Conservation (phyloP, 2,329 filamentous ascomycete genomes). For the Xylaria sp. region DNA sequence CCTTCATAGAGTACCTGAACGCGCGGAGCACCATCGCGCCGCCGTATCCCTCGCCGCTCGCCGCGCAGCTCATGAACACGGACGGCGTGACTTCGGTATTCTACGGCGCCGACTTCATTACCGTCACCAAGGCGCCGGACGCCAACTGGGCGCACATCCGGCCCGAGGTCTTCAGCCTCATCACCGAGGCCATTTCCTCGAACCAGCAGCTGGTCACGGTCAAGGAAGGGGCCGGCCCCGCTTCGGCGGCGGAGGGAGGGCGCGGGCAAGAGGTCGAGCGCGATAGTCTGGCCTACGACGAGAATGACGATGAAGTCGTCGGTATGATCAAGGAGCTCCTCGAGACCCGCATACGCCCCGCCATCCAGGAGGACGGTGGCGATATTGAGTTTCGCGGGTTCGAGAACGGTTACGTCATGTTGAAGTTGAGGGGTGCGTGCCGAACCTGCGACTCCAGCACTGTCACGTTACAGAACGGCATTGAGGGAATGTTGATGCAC, state of each 20-base stretch:
- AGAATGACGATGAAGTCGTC: constrained; percentile 92
- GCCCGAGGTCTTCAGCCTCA: constrained; percentile 93
- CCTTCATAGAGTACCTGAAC: constrained; percentile 91
- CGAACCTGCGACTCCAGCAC: constrained; percentile 97
- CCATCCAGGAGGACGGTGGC: constrained; percentile 97
- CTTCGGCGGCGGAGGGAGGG: constrained; percentile 52
- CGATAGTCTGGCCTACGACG: constrained; percentile 84
- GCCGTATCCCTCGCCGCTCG: constrained; percentile 90
- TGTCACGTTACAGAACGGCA: constrained; percentile 95
- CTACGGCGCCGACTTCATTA: constrained; percentile 96
- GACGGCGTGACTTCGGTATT: constrained; percentile 96
- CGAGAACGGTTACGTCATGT: constrained; percentile 81
- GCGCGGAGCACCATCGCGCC: constrained; percentile 89
- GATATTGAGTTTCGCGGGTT: constrained; percentile 97
- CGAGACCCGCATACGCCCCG: constrained; percentile 92
- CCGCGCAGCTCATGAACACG: constrained; percentile 89
- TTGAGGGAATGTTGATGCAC: constrained; percentile 98
- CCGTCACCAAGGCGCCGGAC: constrained; percentile 88
- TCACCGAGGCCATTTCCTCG: constrained; percentile 89
- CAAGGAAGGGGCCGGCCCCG: constrained; percentile 66
- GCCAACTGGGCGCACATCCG: constrained; percentile 95
- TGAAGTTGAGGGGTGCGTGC: constrained; percentile 93
- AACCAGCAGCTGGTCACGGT: constrained; percentile 84
- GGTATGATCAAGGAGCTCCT: constrained; percentile 99
- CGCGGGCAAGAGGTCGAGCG: constrained; percentile 64